Conservation (phyloP, 139 green algal species). For the Auxenochlorella pyrenoidosa region DNA sequence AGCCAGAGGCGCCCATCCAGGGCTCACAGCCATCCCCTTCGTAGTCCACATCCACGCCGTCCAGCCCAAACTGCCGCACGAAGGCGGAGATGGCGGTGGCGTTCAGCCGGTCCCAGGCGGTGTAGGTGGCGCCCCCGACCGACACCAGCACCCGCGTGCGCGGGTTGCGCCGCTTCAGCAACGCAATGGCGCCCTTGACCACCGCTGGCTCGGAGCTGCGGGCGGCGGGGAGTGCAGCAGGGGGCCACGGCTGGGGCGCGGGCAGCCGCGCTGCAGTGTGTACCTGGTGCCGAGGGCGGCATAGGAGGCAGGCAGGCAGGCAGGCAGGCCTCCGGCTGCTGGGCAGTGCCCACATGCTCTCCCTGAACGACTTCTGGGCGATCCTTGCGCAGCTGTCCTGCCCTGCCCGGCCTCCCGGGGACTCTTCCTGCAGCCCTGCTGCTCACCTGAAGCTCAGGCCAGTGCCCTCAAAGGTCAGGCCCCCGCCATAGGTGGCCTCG, state of each 20-base stretch:
- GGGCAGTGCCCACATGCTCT: too few species aligned
- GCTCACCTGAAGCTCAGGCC: constrained; percentile 47
- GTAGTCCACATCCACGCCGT: constrained; percentile 50
- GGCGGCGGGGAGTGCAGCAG: too few species aligned
- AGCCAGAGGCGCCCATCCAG: not conserved
- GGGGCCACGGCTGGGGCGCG: not conserved
- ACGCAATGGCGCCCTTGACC: constrained; percentile 41
- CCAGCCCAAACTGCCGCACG: constrained; percentile 46
- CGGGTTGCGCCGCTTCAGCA: constrained; percentile 50
- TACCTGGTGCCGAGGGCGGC: too few species aligned
- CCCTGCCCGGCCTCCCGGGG: too few species aligned
- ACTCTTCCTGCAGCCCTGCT: not conserved
- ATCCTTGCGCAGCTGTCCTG: not conserved
- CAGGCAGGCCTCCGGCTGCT: not conserved
- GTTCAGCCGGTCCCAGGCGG: constrained; percentile 38
- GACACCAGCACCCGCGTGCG: constrained; percentile 44
- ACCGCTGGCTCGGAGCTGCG: constrained; percentile 16
- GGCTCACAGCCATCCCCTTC: constrained; percentile 15
- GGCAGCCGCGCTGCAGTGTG: too few species aligned
- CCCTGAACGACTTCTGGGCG: too few species aligned
- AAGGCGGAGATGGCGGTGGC: constrained; percentile 46
- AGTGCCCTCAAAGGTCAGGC: constrained; percentile 40
- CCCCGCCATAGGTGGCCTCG: constrained; percentile 50
- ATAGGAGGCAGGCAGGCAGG: too few species aligned
- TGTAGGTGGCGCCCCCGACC: constrained; percentile 51